These are phyloP conservation scores for Piedraia hortae DNA, from an alignment of 2,329 filamentous ascomycete genomes.

Conservation along the genomic window DNA sequence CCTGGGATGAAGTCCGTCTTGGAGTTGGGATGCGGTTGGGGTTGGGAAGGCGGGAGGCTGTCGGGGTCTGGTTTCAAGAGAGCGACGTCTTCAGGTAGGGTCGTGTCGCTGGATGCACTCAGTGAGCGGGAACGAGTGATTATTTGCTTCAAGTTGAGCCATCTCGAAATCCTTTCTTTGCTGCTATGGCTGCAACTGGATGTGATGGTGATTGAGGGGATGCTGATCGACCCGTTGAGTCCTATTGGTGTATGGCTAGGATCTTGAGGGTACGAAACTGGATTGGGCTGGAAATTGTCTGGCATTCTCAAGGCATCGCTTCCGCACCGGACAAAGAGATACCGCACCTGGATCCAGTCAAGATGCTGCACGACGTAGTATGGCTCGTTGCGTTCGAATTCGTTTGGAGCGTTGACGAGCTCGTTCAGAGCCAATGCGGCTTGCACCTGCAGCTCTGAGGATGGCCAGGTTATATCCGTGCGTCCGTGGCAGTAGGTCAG, in stretches of 20 bases:
- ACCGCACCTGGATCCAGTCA: constrained; percentile 77
- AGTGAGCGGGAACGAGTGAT: too few species aligned
- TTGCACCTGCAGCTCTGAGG: constrained; percentile 32
- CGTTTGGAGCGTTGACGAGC: constrained; percentile 42
- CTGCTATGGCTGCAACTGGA: constrained; percentile 12
- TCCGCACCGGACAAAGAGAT: constrained; percentile 35
- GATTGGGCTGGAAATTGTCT: too few species aligned
- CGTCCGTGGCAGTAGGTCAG: constrained; percentile 18
- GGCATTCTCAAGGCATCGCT: constrained; percentile 5
- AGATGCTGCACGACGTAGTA: constrained; percentile 46
- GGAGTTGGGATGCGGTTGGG: background rate
- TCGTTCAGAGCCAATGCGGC: constrained; percentile 52
- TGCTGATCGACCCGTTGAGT: constrained; percentile 15
- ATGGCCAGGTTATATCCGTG: constrained; percentile 27
- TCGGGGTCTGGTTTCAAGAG: constrained; percentile 13
- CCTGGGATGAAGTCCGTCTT: constrained; percentile 4
- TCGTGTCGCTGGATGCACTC: constrained; percentile 20
- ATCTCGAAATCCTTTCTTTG: constrained; percentile 16
- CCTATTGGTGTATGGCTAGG: constrained; percentile 17
- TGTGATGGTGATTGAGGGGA: constrained; percentile 26
- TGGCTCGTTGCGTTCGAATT: constrained; percentile 29
- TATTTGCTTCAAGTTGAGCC: too few species aligned
- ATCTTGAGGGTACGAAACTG: constrained; percentile 16
- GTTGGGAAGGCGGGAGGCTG: background rate
- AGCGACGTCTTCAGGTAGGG: constrained; percentile 20